Evolutionary conservation across 1,139 yeast genomes (phyloP).

Genomic region (Taphrina confusa): DNA sequence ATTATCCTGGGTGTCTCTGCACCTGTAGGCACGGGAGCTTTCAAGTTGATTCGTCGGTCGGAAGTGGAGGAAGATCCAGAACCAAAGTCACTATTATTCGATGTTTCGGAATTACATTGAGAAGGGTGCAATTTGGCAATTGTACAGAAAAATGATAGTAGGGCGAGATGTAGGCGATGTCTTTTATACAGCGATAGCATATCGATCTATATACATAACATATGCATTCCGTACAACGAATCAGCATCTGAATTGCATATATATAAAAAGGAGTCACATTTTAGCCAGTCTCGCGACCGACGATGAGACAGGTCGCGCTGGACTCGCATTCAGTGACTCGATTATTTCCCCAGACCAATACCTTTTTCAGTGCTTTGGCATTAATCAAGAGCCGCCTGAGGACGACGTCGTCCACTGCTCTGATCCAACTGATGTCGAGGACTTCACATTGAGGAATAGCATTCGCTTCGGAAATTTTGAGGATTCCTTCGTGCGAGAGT

Average conservation of each 20-base stretch:
- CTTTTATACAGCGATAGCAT: too few species aligned
- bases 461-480: constrained; percentile 46
- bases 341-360: constrained; percentile 36
- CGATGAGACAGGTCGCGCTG: constrained; percentile 16
- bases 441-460: constrained; percentile 18
- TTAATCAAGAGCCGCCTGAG: constrained; percentile 21
- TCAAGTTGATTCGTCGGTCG: constrained; percentile 56
- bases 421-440: constrained; percentile 35
- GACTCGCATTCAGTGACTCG: constrained; percentile 21
- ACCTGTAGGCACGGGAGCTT: constrained; percentile 97
- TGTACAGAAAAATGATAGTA: too few species aligned
- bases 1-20: constrained; percentile 96
- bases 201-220: too few species aligned
- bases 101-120: constrained; percentile 18
- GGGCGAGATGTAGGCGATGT: too few species aligned
- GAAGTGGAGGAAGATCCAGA: constrained; percentile 1
- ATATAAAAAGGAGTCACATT: too few species aligned
- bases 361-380: constrained; percentile 25
- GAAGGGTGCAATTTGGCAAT: too few species aligned
- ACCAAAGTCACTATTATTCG: constrained; percentile 15
- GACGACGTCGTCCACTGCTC: constrained; percentile 35
- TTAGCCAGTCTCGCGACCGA: constrained; percentile 23
- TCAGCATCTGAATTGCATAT: too few species aligned
- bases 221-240: too few species aligned
- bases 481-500: constrained; percentile 57